These are phyloP conservation scores for Tulasnella sp. DNA, from an alignment of 768 basidiomycete species.

Conservation along the genomic window DNA sequence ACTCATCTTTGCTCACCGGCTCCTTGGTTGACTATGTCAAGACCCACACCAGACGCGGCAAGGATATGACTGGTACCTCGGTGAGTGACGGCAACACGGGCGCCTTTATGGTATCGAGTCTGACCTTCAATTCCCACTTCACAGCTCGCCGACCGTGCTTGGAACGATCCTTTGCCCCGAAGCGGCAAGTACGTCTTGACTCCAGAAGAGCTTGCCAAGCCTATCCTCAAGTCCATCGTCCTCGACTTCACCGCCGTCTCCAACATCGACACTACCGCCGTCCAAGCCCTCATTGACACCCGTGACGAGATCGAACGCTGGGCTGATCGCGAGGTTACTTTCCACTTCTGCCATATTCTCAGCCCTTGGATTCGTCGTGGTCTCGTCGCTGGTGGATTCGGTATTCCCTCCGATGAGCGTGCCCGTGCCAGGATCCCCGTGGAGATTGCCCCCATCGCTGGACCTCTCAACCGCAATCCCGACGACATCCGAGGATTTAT, in stretches of 20 bases:
- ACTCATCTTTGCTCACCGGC: constrained; percentile 63
- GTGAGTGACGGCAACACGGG: constrained; percentile 55
- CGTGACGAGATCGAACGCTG: constrained; percentile 84
- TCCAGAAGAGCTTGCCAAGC: constrained; percentile 51
- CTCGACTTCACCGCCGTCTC: constrained; percentile 84
- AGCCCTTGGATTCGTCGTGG: constrained; percentile 93
- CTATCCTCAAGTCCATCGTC: constrained; percentile 77
- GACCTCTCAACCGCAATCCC: constrained; percentile 12
- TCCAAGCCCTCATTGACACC: constrained; percentile 87
- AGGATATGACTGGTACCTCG: constrained; percentile 60
- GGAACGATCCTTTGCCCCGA: constrained; percentile 30
- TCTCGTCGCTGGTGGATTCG: constrained; percentile 86
- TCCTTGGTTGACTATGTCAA: constrained; percentile 79
- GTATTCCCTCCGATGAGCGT: constrained; percentile 48
- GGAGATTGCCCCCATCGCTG: constrained; percentile 18
- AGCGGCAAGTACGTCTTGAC: constrained; percentile 26
- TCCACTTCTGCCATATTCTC: constrained; percentile 90
- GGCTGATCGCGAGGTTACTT: constrained; percentile 51
- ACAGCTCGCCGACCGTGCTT: constrained; percentile 55
- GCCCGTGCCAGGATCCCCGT: constrained; percentile 32
- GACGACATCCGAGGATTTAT: constrained; percentile 30
- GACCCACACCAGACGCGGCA: constrained; percentile 66
- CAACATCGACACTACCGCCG: constrained; percentile 87
- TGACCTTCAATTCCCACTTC: neutral
- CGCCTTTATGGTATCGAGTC: neutral